Evolutionary conservation across 1,284 basidiomycete species (phyloP).

Genomic region (Coniferiporia sulphurascens): DNA sequence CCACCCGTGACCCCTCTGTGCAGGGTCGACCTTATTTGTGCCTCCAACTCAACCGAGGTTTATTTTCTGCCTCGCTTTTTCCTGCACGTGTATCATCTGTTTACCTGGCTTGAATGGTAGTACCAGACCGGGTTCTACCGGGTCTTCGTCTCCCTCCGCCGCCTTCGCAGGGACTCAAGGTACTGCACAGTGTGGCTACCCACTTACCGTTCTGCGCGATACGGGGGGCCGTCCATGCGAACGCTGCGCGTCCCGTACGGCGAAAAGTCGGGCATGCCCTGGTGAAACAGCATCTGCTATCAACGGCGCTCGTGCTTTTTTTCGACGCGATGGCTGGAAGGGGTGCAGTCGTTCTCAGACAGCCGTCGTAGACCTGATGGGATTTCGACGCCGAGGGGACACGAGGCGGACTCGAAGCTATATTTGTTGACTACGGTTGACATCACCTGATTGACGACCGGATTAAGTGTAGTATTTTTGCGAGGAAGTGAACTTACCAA

Average conservation of each 20-base stretch:
- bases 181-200: not conserved
- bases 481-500: not conserved
- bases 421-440: constrained; percentile 1
- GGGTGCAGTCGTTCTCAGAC: constrained; percentile 1
- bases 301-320: not conserved
- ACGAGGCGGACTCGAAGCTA: constrained; percentile 5
- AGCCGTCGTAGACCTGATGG: constrained; percentile 1
- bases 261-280: constrained; percentile 12
- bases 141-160: not conserved
- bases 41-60: not conserved
- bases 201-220: not conserved
- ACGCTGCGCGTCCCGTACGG: not conserved
- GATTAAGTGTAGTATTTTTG: constrained; percentile 4
- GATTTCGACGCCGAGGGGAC: not conserved
- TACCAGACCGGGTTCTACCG: not conserved
- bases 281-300: constrained; percentile 3
- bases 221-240: too few relatives aligned
- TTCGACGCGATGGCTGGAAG: not conserved
- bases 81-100: not conserved
- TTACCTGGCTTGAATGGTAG: not conserved
- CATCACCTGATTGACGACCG: not conserved
- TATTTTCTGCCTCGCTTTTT: not conserved
- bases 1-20: constrained; percentile 8
- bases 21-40: not conserved
- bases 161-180: not conserved